Evolutionary conservation across 2,329 filamentous ascomycete species (phyloP), one percentile per base, ranked within the genome.

Genomic region (Colletotrichum magnum): DNA sequence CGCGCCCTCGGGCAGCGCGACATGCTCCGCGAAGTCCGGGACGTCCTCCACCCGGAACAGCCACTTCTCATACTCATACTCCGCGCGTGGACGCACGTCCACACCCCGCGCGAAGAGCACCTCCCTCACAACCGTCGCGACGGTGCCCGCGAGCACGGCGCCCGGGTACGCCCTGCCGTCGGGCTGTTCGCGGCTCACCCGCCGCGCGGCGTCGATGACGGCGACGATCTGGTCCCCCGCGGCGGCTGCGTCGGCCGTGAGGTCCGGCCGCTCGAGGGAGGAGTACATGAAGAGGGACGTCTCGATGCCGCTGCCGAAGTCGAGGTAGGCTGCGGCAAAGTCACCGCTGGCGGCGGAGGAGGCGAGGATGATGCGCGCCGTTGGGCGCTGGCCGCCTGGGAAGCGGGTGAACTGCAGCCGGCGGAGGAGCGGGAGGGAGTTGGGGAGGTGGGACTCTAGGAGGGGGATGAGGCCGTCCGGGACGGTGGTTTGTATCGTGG

Each of bases 231-330:
- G 82, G 16, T 68, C 61, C 24, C 79, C 75, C 53, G 79, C 79
- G 0, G 73, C 13, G 4, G 71, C 64, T 4, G 72, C 70, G n/a
- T 74, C 74, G 0, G 72, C 72, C 0, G 65, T 62, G 2, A 64
- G 61, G 4, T 69, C 32, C 4, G 41, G 3, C 64, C 80, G 77
- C 68, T 90, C 86, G 3, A 87, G 74, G 0, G 85, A 86, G 1
- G 83, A 84, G 76, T 90, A 93, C 1, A 93, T 74, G 86, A 88
- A 92, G 36, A 89, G 80, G 70, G 92, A 87, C 0, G 91, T 93
- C 75, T 92, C 90, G 0, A 88, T 89, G 0, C 85, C 83, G 62
- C 83, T 83, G 4, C 86, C 86, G 21, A 90, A 82, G 76, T 93
- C 91, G 6, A 91, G 75, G 74, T 90, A 92, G 0, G 87, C 88